These are phyloP conservation scores for Camellia lanceoleosa DNA, from an alignment of 148 eudicot genomes.

Conservation along the genomic window DNA sequence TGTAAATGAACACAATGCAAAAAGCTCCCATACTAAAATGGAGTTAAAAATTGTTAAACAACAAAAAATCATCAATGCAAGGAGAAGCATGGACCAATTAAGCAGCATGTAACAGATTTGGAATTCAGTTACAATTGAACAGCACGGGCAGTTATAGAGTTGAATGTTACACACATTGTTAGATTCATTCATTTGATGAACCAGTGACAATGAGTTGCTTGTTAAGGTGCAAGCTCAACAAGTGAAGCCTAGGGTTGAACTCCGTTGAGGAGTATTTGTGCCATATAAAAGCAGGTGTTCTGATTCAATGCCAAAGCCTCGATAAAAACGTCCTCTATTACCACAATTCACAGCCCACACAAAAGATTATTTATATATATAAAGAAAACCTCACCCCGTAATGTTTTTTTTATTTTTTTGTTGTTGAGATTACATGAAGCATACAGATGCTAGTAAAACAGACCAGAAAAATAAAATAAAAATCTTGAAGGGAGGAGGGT, in stretches of 20 bases:
- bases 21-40: background rate
- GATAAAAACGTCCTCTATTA: too few species aligned
- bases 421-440: too few species aligned
- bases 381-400: too few species aligned
- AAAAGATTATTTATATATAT: too few species aligned
- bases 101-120: background rate
- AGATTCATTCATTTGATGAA: background rate
- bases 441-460: too few species aligned
- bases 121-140: background rate
- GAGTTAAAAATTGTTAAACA: background rate
- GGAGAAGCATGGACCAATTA: background rate
- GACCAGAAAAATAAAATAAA: too few species aligned
- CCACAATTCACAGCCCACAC: too few species aligned
- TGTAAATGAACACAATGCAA: background rate
- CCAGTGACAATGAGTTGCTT: background rate
- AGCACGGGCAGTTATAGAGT: background rate
- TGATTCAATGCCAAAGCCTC: too few species aligned
- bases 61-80: background rate
- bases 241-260: background rate
- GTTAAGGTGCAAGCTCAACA: background rate
- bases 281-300: too few species aligned
- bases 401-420: too few species aligned
- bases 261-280: too few species aligned
- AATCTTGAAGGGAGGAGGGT: too few species aligned
- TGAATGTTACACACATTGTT: background rate